Evolutionary conservation across 106 monocot genomes (phyloP), one percentile per base, ranked within the genome.

Genomic region (Alisma plantagoaquatica): DNA sequence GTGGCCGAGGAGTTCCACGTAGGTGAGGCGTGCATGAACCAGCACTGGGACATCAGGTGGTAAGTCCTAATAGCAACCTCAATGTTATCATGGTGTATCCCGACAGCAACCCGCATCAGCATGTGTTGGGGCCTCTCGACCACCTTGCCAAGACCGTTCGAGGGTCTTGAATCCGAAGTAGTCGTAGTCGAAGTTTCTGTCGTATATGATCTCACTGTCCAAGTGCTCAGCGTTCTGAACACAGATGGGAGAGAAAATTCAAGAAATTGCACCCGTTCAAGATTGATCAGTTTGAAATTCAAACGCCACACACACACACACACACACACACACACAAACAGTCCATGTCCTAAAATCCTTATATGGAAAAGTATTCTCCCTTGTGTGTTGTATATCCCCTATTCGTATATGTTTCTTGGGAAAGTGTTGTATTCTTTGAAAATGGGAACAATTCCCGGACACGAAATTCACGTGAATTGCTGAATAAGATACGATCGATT

Each of bases 61-160:
- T 46, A 46, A 17, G 46, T 46, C 21, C 46, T 46, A 20, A 46
- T 15, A 19, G n/a, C 46, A 46, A 20, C 16, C 18, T 46, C 46
- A 46, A 46, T 46, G 21, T 46, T 19, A 46, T 46, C 14, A 15
- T 46, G 16, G 18, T 46, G 46, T 15, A 46, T 46, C n/a, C 46
- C 46, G 21, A 46, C 46, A 46, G 46, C 46, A 46, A 46, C 46
- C 46, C 46, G 16, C 46, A 46, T 46, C 46, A 46, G 46, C 46
- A 46, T 46, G 46, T 46, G 46, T 46, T 46, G 46, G 7, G 46
- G 46, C 18, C 46, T 46, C n/a, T 46, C 46, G 6, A 46, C 46
- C n/a, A 46, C 46, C 46, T 46, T 46, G 16, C 46, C 46, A 46
- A 20, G 46, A 46, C n/a, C 46, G 16, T 20, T 46, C 46, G 6